Evolutionary conservation across 441 rosid genomes (phyloP), one percentile per base, ranked within the genome.

Genomic region (Theobroma grandiflorum): DNA sequence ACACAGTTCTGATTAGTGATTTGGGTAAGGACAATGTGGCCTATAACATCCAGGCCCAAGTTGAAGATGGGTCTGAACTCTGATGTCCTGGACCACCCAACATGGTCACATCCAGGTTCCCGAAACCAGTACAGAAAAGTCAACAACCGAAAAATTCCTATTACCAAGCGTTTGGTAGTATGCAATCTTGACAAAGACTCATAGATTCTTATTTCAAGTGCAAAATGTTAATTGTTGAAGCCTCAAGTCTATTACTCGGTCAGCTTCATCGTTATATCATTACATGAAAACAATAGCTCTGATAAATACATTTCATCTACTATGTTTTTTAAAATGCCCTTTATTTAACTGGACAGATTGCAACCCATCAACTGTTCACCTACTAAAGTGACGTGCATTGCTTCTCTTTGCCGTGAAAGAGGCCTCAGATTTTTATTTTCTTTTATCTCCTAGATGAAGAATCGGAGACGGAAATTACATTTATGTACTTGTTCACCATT

Each of bases 321-420:
- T 55, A 12, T 1, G 37, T 37, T 37, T 11, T 37, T 42, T 42
- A 42, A 9, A 37, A 72, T 53, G 33, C 15, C 42, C 75, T 72
- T 72, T 8, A 52, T 52, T 52, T 0, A 50, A 50, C 75, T 67
- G 50, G 58, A 33, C 40, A 40, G 87, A 88, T 61, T 58, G 82
- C 37, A 80, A 81, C 89, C 52, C 68, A 26, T 18, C 79, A 85
- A 85, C 87, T 11, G 65, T 31, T 80, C 74, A 82, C 88, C 89
- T n/a, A 82, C 80, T 66, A 2, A 43, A 37, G 31, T 55, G 14
- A 35, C 16, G 9, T n/a, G 45, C 57, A 16, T 59, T 26, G 55
- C 78, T 61, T 75, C 42, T 75, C 16, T 26, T 31, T 42, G 55
- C 69, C 68, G 37, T 59, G 15, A 74, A 52, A 14, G 78, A 59